Conservation (phyloP, 805 yeast genomes). For the Kluyveromyces lactis region DNA sequence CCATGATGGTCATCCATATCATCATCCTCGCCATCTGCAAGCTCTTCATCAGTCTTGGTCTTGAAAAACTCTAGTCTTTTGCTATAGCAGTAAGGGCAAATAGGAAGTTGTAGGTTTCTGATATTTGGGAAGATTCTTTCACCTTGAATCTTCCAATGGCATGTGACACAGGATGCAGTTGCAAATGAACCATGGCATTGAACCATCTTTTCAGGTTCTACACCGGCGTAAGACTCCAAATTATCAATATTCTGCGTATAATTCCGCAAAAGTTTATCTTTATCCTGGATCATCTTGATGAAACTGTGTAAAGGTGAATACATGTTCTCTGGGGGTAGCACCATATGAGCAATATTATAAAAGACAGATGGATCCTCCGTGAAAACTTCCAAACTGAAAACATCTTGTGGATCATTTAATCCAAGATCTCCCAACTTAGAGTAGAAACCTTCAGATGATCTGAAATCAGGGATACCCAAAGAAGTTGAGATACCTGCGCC, state of each 20-base stretch:
- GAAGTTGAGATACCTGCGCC: constrained; percentile 94
- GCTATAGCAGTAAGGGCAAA: constrained; percentile 58
- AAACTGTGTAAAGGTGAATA: constrained; percentile 79
- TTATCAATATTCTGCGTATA: constrained; percentile 91
- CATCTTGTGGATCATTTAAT: constrained; percentile 82
- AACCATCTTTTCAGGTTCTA: constrained; percentile 54
- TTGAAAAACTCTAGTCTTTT: constrained; percentile 33
- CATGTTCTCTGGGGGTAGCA: constrained; percentile 61
- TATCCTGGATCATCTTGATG: constrained; percentile 62
- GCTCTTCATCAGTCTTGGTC: constrained; percentile 10
- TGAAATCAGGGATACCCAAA: constrained; percentile 84
- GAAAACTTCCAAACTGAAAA: constrained; percentile 68
- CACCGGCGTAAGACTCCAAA: constrained; percentile 74
- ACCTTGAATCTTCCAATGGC: constrained; percentile 61
- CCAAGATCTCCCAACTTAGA: constrained; percentile 60
- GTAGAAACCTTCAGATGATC: constrained; percentile 84
- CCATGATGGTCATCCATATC: constrained; percentile 1
- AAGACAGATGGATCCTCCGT: constrained; percentile 69
- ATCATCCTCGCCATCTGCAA: constrained; percentile 6
- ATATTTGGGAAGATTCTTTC: constrained; percentile 53
- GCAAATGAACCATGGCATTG: constrained; percentile 95
- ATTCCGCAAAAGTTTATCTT: constrained; percentile 69
- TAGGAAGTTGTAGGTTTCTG: constrained; percentile 50
- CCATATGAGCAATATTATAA: constrained; percentile 78
- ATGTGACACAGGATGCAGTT: constrained; percentile 73